Evolutionary conservation across 495 filamentous ascomycete genomes (phyloP).

Genomic region (Trichoderma reesei): DNA sequence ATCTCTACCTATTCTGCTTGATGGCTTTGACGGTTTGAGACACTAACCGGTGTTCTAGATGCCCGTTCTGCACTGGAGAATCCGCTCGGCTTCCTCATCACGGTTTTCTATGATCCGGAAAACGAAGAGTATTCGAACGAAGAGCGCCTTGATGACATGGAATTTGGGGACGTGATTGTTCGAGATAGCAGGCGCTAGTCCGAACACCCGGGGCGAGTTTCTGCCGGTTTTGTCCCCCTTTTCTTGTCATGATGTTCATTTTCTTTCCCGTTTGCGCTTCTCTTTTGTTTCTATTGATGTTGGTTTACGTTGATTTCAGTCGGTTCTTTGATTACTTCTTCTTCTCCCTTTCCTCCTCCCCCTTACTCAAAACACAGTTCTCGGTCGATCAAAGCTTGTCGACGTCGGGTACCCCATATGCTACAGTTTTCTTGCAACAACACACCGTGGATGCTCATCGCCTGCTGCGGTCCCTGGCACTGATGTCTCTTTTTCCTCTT

Average conservation of each 20-base stretch:
- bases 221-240: background rate
- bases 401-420: too few species aligned
- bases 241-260: too few species aligned
- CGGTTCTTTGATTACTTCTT: too few species aligned
- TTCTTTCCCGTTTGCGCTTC: too few species aligned
- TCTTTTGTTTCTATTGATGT: too few species aligned
- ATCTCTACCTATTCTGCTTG: background rate
- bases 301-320: too few species aligned
- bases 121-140: conserved; percentile 3
- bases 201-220: background rate
- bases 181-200: background rate
- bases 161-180: conserved; percentile 13
- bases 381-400: too few species aligned
- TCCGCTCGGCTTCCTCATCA: conserved; percentile 21
- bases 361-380: too few species aligned
- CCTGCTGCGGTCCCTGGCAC: too few species aligned
- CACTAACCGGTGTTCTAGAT: background rate
- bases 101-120: conserved; percentile 18
- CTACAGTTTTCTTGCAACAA: too few species aligned
- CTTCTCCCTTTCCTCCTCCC: too few species aligned
- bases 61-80: background rate
- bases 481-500: background rate
- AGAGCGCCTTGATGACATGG: conserved; percentile 5
- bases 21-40: background rate
- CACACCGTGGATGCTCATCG: too few species aligned